These are phyloP conservation scores for Blastomyces percursus DNA, from an alignment of 2,329 filamentous ascomycete species.

Conservation along the genomic window DNA sequence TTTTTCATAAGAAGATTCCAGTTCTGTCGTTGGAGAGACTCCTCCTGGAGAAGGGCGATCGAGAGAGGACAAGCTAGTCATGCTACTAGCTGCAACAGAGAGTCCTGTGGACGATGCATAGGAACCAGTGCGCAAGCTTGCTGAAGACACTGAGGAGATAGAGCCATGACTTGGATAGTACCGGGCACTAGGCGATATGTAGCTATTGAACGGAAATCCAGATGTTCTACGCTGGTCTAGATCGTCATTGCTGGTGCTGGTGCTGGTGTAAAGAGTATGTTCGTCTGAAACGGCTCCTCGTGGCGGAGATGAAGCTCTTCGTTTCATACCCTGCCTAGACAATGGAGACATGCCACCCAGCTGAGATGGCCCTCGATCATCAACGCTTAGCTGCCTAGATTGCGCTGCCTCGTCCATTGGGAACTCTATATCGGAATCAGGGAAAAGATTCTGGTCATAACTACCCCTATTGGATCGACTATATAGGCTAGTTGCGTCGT, in stretches of 20 bases:
- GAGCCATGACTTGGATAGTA: slow-evolving; percentile 50
- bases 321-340: slow-evolving; percentile 48
- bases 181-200: slow-evolving; percentile 43
- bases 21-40: slow-evolving; percentile 47
- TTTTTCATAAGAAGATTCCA: slow-evolving; percentile 44
- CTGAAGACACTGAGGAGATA: slow-evolving; percentile 55
- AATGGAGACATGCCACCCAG: slow-evolving; percentile 20
- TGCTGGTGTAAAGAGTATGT: slow-evolving; percentile 24
- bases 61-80: slow-evolving; percentile 53
- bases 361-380: slow-evolving; percentile 30
- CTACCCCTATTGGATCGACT: slow-evolving; percentile 48
- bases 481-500: slow-evolving; percentile 42
- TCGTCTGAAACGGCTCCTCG: slow-evolving; percentile 38
- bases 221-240: slow-evolving; percentile 45
- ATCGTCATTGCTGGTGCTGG: slow-evolving; percentile 39
- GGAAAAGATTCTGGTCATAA: slow-evolving; percentile 50
- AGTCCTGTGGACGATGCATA: slow-evolving; percentile 51
- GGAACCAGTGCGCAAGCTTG: slow-evolving; percentile 49
- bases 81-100: slow-evolving; percentile 51
- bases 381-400: slow-evolving; percentile 28
- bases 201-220: slow-evolving; percentile 44
- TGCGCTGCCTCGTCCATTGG: slow-evolving; percentile 29
- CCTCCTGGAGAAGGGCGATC: slow-evolving; percentile 51
- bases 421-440: slow-evolving; percentile 36
- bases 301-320: slow-evolving; percentile 54